Evolutionary conservation across 2,329 filamentous ascomycete species (phyloP).

Genomic region (Colletotrichum nymphaeae): DNA sequence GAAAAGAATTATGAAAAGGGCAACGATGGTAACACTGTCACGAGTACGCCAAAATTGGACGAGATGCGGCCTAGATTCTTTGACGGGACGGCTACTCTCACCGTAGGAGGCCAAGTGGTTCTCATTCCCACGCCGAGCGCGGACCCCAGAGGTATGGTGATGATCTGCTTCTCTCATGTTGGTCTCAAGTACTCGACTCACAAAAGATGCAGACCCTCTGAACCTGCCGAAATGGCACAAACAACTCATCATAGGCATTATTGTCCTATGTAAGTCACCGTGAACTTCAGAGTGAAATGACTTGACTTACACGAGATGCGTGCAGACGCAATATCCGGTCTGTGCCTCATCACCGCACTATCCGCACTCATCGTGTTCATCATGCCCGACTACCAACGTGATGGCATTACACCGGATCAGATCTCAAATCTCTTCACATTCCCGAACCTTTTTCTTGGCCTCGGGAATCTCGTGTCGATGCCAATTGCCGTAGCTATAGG

Average conservation of each 20-base stretch:
- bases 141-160: conserved; percentile 38
- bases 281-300: background rate
- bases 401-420: conserved; percentile 30
- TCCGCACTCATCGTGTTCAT: conserved; percentile 33
- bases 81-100: conserved; percentile 24
- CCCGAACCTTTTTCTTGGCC: conserved; percentile 42
- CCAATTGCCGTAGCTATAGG: conserved; percentile 47
- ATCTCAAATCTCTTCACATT: conserved; percentile 44
- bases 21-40: background rate
- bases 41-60: background rate
- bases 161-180: background rate
- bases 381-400: conserved; percentile 38
- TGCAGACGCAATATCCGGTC: conserved; percentile 23
- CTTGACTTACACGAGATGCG: background rate
- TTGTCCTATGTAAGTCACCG: conserved; percentile 27
- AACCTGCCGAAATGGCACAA: conserved; percentile 43
- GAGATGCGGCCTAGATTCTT: conserved; percentile 10
- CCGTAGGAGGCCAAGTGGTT: conserved; percentile 28
- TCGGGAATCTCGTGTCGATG: conserved; percentile 47
- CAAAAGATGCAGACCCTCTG: conserved; percentile 37
- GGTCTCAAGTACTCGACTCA: background rate
- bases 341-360: conserved; percentile 38
- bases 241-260: conserved; percentile 37
- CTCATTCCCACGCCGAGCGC: conserved; percentile 39
- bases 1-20: background rate